Evolutionary conservation across 495 filamentous ascomycete species (phyloP), one percentile per base, ranked within the genome.

Genomic region (Penicillium angulare): DNA sequence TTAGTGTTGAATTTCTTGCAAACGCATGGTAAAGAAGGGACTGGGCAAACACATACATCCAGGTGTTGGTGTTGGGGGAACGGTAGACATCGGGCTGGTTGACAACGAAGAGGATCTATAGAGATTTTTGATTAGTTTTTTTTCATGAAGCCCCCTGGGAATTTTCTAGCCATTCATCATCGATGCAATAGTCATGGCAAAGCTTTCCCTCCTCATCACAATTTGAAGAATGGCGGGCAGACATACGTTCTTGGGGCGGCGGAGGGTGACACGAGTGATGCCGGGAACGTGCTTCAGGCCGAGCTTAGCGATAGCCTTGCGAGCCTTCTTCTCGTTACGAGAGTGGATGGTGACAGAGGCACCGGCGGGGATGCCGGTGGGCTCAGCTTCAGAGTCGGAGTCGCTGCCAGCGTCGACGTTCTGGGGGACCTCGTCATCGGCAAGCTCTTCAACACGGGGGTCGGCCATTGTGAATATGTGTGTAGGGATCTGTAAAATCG

Each of bases 81-180:
- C 95, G 96, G 84, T 96, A 99, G 67, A 99, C 95, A 68, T 99
- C 95, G 55, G 95, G 95, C 71, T 95, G 84, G 85, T 95, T 97
- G 78, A 99, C 95, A 56, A 99, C 95, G 76, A 99, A 97, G 60
- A 99, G 86, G 64, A 99, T 92, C 92, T 97, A 55, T 56, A 51
- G 22, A n/a, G 49, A 23, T 7, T 18, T 13, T 17, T 0, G 34
- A 38, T 48, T 23, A 36, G 24, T 32, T n/a, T 31, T 13, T 5
- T 7, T 2, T 31, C 27, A 43, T 31, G 18, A 42, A 42, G 39
- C 8, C 1, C 2, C 26, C 26, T 3, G 16, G 2, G 16, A 20
- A 38, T 18, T 20, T 38, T 38, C 15, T 3, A 20, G 34, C 7
- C 15, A 20, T 2, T 38, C 27, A 21, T 49, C 38, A 53, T 39